phyloP scores from a whole-genome alignment of 257 asterid genomes.

The Fraxinus pennsylvanica region DNA sequence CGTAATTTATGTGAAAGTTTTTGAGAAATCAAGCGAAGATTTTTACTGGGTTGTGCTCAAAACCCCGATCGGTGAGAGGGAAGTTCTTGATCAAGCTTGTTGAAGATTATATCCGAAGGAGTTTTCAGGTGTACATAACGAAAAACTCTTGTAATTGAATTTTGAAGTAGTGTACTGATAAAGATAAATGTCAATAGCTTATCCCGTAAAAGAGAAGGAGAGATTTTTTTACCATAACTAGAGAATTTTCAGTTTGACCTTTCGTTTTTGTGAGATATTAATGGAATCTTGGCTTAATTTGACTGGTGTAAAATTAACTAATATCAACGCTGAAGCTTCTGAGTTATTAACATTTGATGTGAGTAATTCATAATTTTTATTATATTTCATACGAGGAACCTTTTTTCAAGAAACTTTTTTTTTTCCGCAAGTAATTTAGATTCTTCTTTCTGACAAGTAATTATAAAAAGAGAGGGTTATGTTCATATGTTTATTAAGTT shows the following conservation, averaged over 20 bases:
- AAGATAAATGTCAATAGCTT: not conserved
- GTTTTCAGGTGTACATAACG: conserved; percentile 34
- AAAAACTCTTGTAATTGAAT: not conserved
- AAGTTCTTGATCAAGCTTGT: conserved; percentile 26
- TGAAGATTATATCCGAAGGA: conserved; percentile 1
- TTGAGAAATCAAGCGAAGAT: conserved; percentile 13
- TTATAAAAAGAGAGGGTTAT: not conserved
- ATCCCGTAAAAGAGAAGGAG: not conserved
- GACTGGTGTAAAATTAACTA: conserved; percentile 2
- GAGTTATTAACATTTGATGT: not conserved
- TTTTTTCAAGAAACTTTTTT: too few species aligned
- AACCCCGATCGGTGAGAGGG: not conserved
- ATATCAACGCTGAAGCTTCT: conserved; percentile 15
- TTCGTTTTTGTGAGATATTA: not conserved
- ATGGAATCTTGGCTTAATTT: not conserved
- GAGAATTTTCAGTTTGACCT: conserved; percentile 12
- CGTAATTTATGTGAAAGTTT: not conserved
- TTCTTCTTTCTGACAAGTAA: not conserved
- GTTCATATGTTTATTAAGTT: not conserved
- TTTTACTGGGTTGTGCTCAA: conserved; percentile 29
- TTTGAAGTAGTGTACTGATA: not conserved
- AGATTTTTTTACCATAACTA: not conserved
- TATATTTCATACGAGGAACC: not conserved
- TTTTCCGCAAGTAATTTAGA: not conserved
- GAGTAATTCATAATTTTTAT: not conserved